phyloP scores from a whole-genome alignment of 352 stramenopile genomes.

The Phytophthora capsici region DNA sequence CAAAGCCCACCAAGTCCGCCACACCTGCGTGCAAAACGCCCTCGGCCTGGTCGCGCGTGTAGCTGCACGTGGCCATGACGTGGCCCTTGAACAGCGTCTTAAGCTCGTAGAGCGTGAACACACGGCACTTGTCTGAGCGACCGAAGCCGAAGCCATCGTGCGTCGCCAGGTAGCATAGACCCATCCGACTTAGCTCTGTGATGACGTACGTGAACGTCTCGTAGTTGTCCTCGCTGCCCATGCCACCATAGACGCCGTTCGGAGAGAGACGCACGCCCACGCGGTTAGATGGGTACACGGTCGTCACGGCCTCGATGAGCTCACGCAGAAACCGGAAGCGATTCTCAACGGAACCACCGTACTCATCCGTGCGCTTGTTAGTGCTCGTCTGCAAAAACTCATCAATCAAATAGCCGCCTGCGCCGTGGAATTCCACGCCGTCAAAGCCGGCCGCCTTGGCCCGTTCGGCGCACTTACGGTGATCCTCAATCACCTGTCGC shows the following conservation, averaged over 20 bases:
- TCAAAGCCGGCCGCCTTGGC: constrained; percentile 77
- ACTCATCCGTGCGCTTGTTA: constrained; percentile 84
- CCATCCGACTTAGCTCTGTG: constrained; percentile 34
- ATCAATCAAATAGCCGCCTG: constrained; percentile 92
- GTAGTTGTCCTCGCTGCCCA: constrained; percentile 48
- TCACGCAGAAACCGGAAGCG: constrained; percentile 72
- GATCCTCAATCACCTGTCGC: constrained; percentile 64
- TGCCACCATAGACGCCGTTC: constrained; percentile 41
- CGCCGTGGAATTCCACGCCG: constrained; percentile 67
- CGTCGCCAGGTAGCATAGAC: constrained; percentile 48
- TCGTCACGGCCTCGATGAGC: constrained; percentile 59
- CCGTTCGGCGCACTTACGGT: constrained; percentile 54
- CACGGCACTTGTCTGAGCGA: constrained; percentile 33
- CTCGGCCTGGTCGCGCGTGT: constrained; percentile 46
- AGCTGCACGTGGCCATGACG: constrained; percentile 38
- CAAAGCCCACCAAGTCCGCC: constrained; percentile 40
- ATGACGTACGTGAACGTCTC: constrained; percentile 52
- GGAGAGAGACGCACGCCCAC: constrained; percentile 44
- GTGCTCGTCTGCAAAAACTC: constrained; percentile 82
- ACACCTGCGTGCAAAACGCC: constrained; percentile 39
- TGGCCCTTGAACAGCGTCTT: constrained; percentile 38
- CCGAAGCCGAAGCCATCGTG: constrained; percentile 45
- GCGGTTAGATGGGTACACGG: constrained; percentile 29
- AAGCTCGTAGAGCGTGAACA: constrained; percentile 36
- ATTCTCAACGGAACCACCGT: constrained; percentile 85